Base-by-base conservation (phyloP, 2,329 filamentous ascomycete species). In the Sporothrix protearum region DNA sequence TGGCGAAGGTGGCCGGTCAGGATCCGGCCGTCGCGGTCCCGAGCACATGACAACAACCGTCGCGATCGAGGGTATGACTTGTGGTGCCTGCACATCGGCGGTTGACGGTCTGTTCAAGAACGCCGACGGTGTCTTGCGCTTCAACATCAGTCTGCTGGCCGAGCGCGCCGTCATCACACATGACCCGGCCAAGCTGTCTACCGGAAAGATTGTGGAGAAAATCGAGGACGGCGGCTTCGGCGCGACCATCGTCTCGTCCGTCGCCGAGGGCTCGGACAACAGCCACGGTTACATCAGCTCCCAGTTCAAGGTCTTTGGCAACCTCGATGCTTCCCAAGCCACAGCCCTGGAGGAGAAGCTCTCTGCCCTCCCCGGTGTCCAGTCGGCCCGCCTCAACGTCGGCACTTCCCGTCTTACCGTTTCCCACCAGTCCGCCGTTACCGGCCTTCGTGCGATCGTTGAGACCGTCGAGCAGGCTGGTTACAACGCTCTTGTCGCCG, bases 61-160 rank as follows among this genome's bases (percentile, higher is more conserved):
- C 22, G 89, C 92, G 4, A 92, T 99, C 70, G 93, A 96, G 76
- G 96, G 96, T 68, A 99, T 99, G 96, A 99, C 96, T 0, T 98
- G 96, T 78, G 95, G 95, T 28, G 93, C 96, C 55, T 99, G 96
- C 81, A 98, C 96, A 0, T 95, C 95, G 1, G 94, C 95, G 6
- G 89, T 98, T 1, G 92, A 97, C 77, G 86, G 88, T 68, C 93
- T 92, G 3, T 96, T 99, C 81, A 88, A 89, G 75, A 88, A 87
- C 74, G 81, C 95, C 1, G 88, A 92, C 10, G 96, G 96, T 28
- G 81, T 98, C 19, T 78, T 93, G 71, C 92, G 94, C 75, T 97
- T 98, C 84, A 97, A 97, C 78, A 96, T 99, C 80, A 97, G 93
- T 81, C 83, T 99, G 75, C 86, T 98, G 42, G 96, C 96, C 3